Conservation (phyloP, 495 filamentous ascomycete genomes). For the Echria macrotheca region DNA sequence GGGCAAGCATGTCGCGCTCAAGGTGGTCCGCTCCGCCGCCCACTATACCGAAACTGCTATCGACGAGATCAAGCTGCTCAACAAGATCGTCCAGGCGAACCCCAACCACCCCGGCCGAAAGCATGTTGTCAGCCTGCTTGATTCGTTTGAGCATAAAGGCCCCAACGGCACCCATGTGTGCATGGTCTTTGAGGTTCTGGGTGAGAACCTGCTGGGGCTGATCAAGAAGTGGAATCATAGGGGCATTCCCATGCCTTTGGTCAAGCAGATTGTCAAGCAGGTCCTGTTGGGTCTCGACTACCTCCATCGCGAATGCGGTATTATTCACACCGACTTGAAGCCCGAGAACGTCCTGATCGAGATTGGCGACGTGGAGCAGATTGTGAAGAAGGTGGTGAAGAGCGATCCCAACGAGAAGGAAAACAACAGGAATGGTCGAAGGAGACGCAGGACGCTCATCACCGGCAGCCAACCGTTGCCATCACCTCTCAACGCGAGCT, state of each 20-base stretch:
- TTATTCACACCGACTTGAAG: conserved; percentile 97
- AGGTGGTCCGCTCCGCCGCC: conserved; percentile 93
- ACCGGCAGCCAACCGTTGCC: conserved; percentile 96
- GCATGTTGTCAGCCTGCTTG: conserved; percentile 90
- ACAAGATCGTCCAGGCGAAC: conserved; percentile 93
- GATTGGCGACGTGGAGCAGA: conserved; percentile 95
- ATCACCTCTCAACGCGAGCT: conserved; percentile 88
- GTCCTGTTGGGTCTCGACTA: conserved; percentile 94
- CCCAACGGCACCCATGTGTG: conserved; percentile 95
- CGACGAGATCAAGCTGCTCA: conserved; percentile 97
- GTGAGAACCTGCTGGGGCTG: conserved; percentile 89
- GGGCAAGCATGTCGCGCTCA: conserved; percentile 92
- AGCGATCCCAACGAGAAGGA: conserved; percentile 76
- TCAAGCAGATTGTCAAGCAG: conserved; percentile 98
- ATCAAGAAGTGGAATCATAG: conserved; percentile 99
- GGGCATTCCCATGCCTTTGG: conserved; percentile 90
- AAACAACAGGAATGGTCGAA: conserved; percentile 88
- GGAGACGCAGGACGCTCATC: conserved; percentile 87
- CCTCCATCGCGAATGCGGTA: conserved; percentile 94
- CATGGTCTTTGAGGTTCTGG: conserved; percentile 98
- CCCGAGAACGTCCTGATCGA: conserved; percentile 98
- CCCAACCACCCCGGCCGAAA: conserved; percentile 86
- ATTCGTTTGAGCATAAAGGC: conserved; percentile 96
- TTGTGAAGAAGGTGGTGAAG: conserved; percentile 92
- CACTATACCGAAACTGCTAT: conserved; percentile 99